These are phyloP conservation scores for Erythrophleum ivorense DNA, from an alignment of 331 rosid species.

Conservation along the genomic window DNA sequence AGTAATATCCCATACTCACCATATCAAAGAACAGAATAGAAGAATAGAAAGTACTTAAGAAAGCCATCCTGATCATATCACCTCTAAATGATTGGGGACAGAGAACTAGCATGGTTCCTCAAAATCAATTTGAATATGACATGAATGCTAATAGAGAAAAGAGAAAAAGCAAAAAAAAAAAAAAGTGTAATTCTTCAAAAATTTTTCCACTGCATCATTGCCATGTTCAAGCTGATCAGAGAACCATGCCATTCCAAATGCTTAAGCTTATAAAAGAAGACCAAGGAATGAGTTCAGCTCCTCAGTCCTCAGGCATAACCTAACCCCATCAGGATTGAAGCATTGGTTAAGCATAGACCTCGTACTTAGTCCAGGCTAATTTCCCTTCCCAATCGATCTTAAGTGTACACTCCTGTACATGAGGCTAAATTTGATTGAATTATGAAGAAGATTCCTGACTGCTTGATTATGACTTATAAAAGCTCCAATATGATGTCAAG, in stretches of 20 bases:
- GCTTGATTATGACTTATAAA: too few relatives aligned
- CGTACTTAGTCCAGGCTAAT: neutral
- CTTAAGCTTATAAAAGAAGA: neutral
- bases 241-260: neutral
- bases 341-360: neutral
- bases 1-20: neutral
- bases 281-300: neutral
- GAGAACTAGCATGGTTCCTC: neutral
- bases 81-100: neutral
- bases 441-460: too few relatives aligned
- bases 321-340: neutral
- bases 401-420: too few relatives aligned
- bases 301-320: neutral
- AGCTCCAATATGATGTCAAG: too few relatives aligned
- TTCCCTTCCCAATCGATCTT: too few relatives aligned
- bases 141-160: neutral
- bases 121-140: neutral
- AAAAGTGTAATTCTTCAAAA: too few relatives aligned
- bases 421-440: too few relatives aligned
- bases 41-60: neutral
- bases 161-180: neutral
- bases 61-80: neutral
- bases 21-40: neutral
- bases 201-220: neutral
- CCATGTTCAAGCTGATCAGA: neutral